Base-by-base conservation (phyloP, 768 basidiomycete genomes). In the Collybiopsis confluens region DNA sequence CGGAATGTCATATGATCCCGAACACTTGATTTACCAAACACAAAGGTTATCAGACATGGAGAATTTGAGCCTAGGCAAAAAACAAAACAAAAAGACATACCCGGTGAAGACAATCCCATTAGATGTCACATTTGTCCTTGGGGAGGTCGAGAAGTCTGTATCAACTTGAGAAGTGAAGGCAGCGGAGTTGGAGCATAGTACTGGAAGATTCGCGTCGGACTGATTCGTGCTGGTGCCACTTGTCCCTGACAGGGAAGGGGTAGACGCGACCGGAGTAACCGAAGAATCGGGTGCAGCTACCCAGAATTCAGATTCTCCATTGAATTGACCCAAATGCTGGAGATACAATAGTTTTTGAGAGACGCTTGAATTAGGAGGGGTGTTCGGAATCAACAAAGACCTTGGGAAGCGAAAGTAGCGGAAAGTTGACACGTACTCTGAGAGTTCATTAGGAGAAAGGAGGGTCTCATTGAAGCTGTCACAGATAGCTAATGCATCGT, bases 1-100 rank as follows among this genome's bases (percentile, higher is more conserved):
- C 68, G 67, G 63, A 77, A 75, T 8, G 69, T 69, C 2, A 68
- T 62, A 41, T 68, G 68, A 54, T 74, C 74, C 13, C 73, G 72
- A 46, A 66, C 70, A 8, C 72, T 74, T 47, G 27, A 18, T 21
- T 38, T 30, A 21, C 8, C 16, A 26, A 4, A 6, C 48, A 8
- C 16, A 26, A 4, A 6, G 45, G 4, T 27, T n/a, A 23, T 37
- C 13, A 54, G 28, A 24, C 15, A 10, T 21, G 18, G 11, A 10
- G 21, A 52, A 9, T 4, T 27, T n/a, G n/a, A n/a, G n/a, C n/a
- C n/a, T n/a, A n/a, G n/a, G n/a, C n/a, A n/a, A n/a, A n/a, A 23
- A 23, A 20, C 11, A 43, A 33, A 30, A 43, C 9, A 3, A 15
- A 4, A 7, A 3, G n/a, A 41, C 24, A 10, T 36, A 61, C 60